phyloP scores from a whole-genome alignment of 805 yeast genomes.

The Metschnikowia continentalis region DNA sequence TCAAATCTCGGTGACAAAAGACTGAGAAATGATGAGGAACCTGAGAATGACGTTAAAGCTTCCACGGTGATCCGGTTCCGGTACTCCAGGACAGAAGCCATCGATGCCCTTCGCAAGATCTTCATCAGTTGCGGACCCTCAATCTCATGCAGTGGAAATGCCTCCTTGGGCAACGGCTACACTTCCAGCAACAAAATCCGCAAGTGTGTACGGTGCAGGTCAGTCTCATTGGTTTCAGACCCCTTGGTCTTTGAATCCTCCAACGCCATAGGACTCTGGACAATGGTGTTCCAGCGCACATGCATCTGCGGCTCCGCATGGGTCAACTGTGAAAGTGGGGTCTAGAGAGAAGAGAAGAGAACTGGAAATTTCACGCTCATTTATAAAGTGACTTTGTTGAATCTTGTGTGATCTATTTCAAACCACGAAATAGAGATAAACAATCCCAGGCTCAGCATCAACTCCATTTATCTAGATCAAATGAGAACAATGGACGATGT shows the following conservation, averaged over 20 bases:
- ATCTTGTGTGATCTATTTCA: too few relatives aligned
- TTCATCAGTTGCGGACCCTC: constrained; percentile 20
- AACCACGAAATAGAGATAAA: too few relatives aligned
- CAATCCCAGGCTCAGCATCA: too few relatives aligned
- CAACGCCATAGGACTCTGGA: constrained; percentile 43
- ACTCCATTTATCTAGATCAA: too few relatives aligned
- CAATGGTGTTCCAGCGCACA: constrained; percentile 63
- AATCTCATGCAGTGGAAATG: constrained; percentile 11
- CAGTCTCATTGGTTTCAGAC: constrained; percentile 39
- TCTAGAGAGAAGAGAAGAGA: background rate
- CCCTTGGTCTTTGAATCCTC: constrained; percentile 33
- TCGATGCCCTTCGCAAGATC: constrained; percentile 38
- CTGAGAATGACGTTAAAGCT: too few relatives aligned
- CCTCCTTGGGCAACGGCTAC: constrained; percentile 13
- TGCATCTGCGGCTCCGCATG: constrained; percentile 80
- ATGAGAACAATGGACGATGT: too few relatives aligned
- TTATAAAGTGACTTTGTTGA: too few relatives aligned
- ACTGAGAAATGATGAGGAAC: too few relatives aligned
- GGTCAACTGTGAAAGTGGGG: constrained; percentile 38
- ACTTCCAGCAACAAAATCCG: constrained; percentile 20
- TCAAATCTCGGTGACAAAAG: too few relatives aligned
- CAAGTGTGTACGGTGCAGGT: constrained; percentile 40
- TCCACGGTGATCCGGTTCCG: constrained; percentile 16
- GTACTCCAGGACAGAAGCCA: constrained; percentile 21
- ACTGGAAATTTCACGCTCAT: too few relatives aligned